Evolutionary conservation across 345 rosid genomes (phyloP), one percentile per base, ranked within the genome.

Genomic region (Citrus australasica): DNA sequence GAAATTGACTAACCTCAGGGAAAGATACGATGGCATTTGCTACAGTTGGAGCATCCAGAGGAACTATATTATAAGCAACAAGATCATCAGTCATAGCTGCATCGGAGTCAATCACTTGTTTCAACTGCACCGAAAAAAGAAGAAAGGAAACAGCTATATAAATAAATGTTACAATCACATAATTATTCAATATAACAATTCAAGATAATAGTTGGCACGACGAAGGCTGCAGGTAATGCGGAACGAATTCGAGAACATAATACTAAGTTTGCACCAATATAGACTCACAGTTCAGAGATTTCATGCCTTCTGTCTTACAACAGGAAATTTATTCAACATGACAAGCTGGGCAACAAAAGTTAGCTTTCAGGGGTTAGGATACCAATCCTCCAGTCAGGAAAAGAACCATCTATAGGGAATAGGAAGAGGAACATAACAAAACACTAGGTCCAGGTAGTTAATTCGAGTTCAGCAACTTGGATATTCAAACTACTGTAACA

Each of bases 61-160:
- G 99, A 73, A 96, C 83, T 69, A 94, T 90, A 78, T 96, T 96
- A 81, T 92, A 96, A 40, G 97, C 97, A 84, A 94, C 82, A 71
- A 93, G 83, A 77, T 94, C 99, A 77, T 96, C 97, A 2, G 97
- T 92, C 99, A 96, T 92, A 46, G 93, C 89, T 76, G 96, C 97
- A 81, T 96, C 99, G 62, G 94, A 85, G 61, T 96, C 97, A 82
- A 96, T 96, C 82, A 92, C 79, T 78, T 82, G 88, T 78, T 86
- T 91, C 80, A 96, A 87, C 98, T 95, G 97, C 86, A 1, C 32
- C 32, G 5, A 83, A 82, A 82, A 81, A 7, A 60, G 48, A 19
- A 71, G 61, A 22, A 80, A 68, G 59, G 73, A 67, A 55, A 63
- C 19, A 59, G 32, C 8, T 53, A 59, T 27, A 69, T 60, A 64